A percentile compares a stretch with the other conserved stretches of the same genome.
These are phyloP conservation scores for Fonsecaea nubica DNA, from an alignment of 2,329 filamentous ascomycete species.

Conservation along the genomic window DNA sequence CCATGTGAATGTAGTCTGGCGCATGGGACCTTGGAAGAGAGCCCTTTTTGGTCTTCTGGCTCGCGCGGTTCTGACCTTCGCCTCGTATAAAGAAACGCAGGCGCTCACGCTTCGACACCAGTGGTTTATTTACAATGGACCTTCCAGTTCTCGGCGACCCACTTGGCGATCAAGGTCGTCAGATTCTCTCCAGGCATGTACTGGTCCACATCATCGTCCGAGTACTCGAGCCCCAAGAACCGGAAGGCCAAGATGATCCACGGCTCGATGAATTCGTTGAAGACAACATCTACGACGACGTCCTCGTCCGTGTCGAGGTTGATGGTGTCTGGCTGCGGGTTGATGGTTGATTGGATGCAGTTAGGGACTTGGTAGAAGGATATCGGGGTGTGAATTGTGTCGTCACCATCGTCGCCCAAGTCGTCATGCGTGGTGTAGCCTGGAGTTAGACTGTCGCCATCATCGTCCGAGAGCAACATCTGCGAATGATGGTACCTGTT, in stretches of 20 bases:
- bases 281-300: conserved; percentile 82
- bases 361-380: conserved; percentile 81
- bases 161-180: conserved; percentile 64
- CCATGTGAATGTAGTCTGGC: too few species aligned
- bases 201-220: conserved; percentile 56
- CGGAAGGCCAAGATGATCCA: conserved; percentile 79
- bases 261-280: conserved; percentile 86
- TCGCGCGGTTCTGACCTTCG: not conserved
- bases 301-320: conserved; percentile 42
- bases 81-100: not conserved
- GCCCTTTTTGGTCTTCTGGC: not conserved
- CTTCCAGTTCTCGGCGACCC: conserved; percentile 64
- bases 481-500: conserved; percentile 37
- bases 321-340: conserved; percentile 47
- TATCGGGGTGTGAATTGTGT: conserved; percentile 80
- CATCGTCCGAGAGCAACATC: conserved; percentile 40
- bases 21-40: too few species aligned
- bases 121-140: conserved; percentile 31
- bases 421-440: conserved; percentile 94
- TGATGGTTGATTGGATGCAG: conserved; percentile 73
- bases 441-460: conserved; percentile 55
- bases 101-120: not conserved
- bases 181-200: conserved; percentile 63
- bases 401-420: conserved; percentile 81
- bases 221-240: conserved; percentile 60